phyloP scores from a whole-genome alignment of 345 rosid species.

The Boechera divaricarpa region DNA sequence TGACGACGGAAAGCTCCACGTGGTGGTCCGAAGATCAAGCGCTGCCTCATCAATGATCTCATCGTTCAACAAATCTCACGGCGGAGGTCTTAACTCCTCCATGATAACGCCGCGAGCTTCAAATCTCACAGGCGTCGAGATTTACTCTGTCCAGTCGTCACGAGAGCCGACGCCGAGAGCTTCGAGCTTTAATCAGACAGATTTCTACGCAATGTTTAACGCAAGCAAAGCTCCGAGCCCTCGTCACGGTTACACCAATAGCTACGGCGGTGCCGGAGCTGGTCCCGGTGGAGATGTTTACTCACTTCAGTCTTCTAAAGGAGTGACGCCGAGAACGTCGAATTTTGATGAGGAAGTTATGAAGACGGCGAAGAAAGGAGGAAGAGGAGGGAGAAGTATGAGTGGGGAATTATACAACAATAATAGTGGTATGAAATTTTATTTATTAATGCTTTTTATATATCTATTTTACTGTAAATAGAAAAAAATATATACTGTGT shows the following conservation, averaged over 20 bases:
- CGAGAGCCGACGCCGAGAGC: slow-evolving; percentile 88
- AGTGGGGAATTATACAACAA: slow-evolving; percentile 70
- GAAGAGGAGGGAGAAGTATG: slow-evolving; percentile 63
- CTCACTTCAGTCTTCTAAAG: slow-evolving; percentile 78
- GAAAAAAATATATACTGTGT: too few species aligned
- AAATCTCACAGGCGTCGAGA: slow-evolving; percentile 81
- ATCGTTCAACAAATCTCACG: slow-evolving; percentile 68
- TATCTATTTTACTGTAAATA: too few species aligned
- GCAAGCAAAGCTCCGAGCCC: slow-evolving; percentile 81
- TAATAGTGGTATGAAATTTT: slow-evolving; percentile 28
- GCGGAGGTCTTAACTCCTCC: slow-evolving; percentile 53
- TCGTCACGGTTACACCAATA: slow-evolving; percentile 68
- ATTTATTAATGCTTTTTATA: too few species aligned
- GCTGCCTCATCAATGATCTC: slow-evolving; percentile 69
- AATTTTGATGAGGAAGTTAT: slow-evolving; percentile 77
- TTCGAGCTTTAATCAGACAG: slow-evolving; percentile 84
- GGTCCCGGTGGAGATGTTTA: slow-evolving; percentile 61
- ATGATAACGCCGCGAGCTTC: slow-evolving; percentile 77
- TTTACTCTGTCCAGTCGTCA: slow-evolving; percentile 78
- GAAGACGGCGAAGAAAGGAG: slow-evolving; percentile 55
- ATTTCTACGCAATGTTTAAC: slow-evolving; percentile 84
- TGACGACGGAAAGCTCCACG: slow-evolving; percentile 85
- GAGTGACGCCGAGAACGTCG: slow-evolving; percentile 80
- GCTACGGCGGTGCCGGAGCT: slow-evolving; percentile 50
- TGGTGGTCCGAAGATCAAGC: slow-evolving; percentile 63